Evolutionary conservation across 768 basidiomycete genomes (phyloP).

Genomic region (Leccinum sublutescens): DNA sequence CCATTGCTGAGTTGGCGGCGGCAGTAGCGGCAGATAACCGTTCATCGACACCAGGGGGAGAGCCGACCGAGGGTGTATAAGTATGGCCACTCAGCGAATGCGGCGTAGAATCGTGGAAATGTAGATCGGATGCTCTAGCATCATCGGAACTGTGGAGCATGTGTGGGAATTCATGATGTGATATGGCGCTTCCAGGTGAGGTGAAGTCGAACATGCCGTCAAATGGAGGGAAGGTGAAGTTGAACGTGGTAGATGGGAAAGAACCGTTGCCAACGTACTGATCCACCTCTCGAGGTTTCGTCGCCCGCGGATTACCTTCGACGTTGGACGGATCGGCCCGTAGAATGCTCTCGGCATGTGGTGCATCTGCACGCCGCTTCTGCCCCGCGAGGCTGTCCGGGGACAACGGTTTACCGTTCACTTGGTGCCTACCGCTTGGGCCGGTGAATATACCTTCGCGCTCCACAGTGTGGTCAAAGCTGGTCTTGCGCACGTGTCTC

Average conservation of each 20-base stretch:
- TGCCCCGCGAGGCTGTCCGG: conserved; percentile 64
- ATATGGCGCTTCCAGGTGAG: conserved; percentile 31
- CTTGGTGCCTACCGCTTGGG: conserved; percentile 71
- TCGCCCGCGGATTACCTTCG: conserved; percentile 34
- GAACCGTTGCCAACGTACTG: conserved; percentile 42
- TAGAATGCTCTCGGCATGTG: conserved; percentile 75
- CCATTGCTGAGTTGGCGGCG: conserved; percentile 66
- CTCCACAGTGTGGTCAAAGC: conserved; percentile 89
- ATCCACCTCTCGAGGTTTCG: conserved; percentile 38
- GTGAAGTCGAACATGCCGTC: conserved; percentile 61
- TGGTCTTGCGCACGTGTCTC: conserved; percentile 87
- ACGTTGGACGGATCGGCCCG: conserved; percentile 72
- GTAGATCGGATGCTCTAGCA: conserved; percentile 30
- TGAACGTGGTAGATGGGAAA: conserved; percentile 70
- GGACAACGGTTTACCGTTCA: conserved; percentile 71
- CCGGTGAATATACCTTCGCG: conserved; percentile 59
- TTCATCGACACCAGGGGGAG: conserved; percentile 37
- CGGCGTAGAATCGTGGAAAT: conserved; percentile 32
- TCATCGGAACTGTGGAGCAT: conserved; percentile 30
- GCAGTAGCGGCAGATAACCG: conserved; percentile 64
- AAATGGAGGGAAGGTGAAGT: conserved; percentile 68
- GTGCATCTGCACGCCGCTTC: conserved; percentile 80
- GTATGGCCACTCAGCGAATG: conserved; percentile 30
- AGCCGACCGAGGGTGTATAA: conserved; percentile 38
- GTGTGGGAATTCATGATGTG: conserved; percentile 37